phyloP scores from a whole-genome alignment of 345 rosid genomes.

The Dipteronia dyeriana region DNA sequence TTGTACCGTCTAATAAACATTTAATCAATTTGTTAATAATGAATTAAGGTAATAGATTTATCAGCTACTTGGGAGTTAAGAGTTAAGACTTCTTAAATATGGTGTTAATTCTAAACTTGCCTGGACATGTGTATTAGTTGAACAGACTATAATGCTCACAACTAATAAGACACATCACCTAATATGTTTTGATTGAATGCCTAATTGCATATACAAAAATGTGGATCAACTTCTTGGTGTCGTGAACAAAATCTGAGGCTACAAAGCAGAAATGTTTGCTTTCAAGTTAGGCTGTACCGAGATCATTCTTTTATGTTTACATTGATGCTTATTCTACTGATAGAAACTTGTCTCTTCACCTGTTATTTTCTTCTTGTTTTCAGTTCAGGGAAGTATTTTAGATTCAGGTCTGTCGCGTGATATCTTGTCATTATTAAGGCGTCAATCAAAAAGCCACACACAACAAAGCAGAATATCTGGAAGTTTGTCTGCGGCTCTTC shows the following conservation, averaged over 20 bases:
- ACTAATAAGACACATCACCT: not conserved
- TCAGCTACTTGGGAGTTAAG: not conserved
- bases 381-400: constrained; percentile 66
- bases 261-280: not conserved
- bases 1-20: not conserved
- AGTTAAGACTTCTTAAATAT: not conserved
- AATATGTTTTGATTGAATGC: not conserved
- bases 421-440: constrained; percentile 43
- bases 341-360: constrained; percentile 9
- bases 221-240: too few relatives aligned
- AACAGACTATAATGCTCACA: not conserved
- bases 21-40: constrained; percentile 8
- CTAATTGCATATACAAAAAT: not conserved
- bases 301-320: not conserved
- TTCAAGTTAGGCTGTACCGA: not conserved
- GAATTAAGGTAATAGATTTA: not conserved
- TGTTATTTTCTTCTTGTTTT: constrained; percentile 15
- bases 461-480: constrained; percentile 42
- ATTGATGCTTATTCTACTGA: not conserved
- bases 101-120: not conserved
- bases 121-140: not conserved
- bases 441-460: constrained; percentile 31
- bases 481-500: constrained; percentile 49
- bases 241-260: not conserved
- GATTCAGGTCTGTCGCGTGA: constrained; percentile 46